These are phyloP conservation scores for Microsporum audouinii DNA, from an alignment of 2,329 filamentous ascomycete species.

Conservation along the genomic window DNA sequence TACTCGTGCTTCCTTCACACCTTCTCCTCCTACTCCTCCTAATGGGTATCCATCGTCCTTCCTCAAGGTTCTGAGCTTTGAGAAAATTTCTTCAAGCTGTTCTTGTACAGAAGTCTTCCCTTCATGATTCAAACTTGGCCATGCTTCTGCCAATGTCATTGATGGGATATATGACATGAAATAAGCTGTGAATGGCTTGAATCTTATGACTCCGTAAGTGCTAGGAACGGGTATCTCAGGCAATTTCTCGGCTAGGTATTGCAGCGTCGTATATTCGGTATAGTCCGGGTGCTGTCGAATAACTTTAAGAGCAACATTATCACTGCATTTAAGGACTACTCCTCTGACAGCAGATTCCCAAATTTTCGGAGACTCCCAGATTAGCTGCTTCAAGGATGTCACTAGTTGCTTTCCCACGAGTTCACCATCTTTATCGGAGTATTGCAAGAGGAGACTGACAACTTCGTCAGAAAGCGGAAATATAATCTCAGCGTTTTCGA, in stretches of 20 bases:
- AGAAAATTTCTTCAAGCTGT: conserved; percentile 15
- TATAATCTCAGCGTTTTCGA: conserved; percentile 16
- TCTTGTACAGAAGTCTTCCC: conserved; percentile 13
- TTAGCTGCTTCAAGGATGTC: conserved; percentile 15
- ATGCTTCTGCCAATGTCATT: conserved; percentile 17
- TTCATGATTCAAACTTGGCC: conserved; percentile 17
- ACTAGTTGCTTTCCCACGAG: conserved; percentile 10
- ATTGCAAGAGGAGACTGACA: conserved; percentile 11
- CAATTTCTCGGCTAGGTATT: conserved; percentile 18
- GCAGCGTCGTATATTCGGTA: conserved; percentile 21
- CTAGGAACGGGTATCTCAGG: conserved; percentile 22
- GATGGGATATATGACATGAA: conserved; percentile 22
- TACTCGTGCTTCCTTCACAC: conserved; percentile 18
- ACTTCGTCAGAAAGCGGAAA: conserved; percentile 18
- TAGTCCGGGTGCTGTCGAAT: conserved; percentile 11
- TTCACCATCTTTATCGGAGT: too few species aligned
- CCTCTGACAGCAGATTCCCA: conserved; percentile 18
- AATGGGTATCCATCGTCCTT: conserved; percentile 13
- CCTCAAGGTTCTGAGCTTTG: conserved; percentile 16
- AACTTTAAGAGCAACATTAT: conserved; percentile 18
- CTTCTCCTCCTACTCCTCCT: conserved; percentile 20
- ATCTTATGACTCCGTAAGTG: conserved; percentile 20
- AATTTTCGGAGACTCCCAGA: conserved; percentile 19
- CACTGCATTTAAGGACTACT: conserved; percentile 19
- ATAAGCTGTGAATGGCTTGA: conserved; percentile 18